Evolutionary conservation across 805 yeast genomes (phyloP).

Genomic region (Pichia eremophila): DNA sequence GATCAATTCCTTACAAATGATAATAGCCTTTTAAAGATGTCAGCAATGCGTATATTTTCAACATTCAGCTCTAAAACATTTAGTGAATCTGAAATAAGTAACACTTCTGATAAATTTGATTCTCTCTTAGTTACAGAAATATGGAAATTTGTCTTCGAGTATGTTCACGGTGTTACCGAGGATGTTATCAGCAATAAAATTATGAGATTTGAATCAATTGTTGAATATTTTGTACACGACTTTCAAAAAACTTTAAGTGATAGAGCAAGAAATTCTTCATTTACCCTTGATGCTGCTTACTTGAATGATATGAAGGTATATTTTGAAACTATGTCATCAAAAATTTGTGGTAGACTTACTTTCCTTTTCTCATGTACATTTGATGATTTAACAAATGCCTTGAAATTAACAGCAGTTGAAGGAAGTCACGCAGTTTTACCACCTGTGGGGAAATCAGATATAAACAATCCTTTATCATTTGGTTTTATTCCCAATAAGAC

Average conservation of each 20-base stretch:
- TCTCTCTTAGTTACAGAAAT: conserved; percentile 47
- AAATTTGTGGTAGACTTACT: conserved; percentile 22
- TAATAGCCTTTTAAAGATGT: conserved; percentile 17
- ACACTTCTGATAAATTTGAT: conserved; percentile 27
- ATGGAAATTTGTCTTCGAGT: conserved; percentile 45
- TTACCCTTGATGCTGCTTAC: conserved; percentile 32
- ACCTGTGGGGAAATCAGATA: conserved; percentile 5
- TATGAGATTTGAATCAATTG: conserved; percentile 43
- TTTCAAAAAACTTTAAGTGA: conserved; percentile 14
- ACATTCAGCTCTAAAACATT: conserved; percentile 11
- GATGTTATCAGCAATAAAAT: conserved; percentile 30
- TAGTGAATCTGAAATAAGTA: conserved; percentile 25
- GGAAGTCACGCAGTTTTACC: conserved; percentile 6
- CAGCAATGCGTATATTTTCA: conserved; percentile 19
- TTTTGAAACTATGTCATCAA: conserved; percentile 19
- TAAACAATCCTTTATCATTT: conserved; percentile 20
- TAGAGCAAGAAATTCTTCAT: conserved; percentile 19
- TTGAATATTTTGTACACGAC: conserved; percentile 44
- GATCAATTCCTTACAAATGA: neutral
- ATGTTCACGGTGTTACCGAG: conserved; percentile 26
- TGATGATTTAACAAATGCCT: conserved; percentile 27
- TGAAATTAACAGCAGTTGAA: conserved; percentile 3
- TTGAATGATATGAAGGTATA: conserved; percentile 28
- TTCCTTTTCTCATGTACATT: conserved; percentile 27
- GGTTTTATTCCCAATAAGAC: conserved; percentile 59